phyloP scores from a whole-genome alignment of 2,329 filamentous ascomycete species.

The Cadophora luteo-olivacea region DNA sequence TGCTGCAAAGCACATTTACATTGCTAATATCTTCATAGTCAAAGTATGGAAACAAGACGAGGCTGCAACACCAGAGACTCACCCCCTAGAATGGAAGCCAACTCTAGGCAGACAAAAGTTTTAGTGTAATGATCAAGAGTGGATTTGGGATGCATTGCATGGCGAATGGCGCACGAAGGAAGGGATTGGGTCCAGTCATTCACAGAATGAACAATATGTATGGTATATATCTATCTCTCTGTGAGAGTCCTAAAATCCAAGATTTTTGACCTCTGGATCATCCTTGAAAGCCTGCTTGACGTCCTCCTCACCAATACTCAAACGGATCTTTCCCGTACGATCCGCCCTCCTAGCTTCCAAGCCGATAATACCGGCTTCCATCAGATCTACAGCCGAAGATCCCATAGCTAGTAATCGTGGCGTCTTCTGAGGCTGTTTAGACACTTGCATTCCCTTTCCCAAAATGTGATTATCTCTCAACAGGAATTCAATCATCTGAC shows the following conservation, averaged over 20 bases:
- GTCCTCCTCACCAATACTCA: conserved; percentile 90
- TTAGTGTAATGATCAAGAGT: conserved; percentile 47
- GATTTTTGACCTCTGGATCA: conserved; percentile 79
- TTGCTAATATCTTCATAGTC: conserved; percentile 54
- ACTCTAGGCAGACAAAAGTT: conserved; percentile 79
- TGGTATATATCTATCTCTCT: conserved; percentile 22
- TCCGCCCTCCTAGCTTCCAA: conserved; percentile 83
- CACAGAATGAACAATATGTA: conserved; percentile 19
- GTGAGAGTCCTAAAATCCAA: conserved; percentile 41
- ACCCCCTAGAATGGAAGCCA: conserved; percentile 92
- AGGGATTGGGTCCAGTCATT: background rate
- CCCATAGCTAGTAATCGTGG: conserved; percentile 67
- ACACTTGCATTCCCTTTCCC: conserved; percentile 7
- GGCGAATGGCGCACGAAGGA: conserved; percentile 36
- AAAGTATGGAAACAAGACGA: conserved; percentile 98
- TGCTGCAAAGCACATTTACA: background rate
- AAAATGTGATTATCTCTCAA: conserved; percentile 30
- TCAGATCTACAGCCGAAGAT: conserved; percentile 79
- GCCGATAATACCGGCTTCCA: conserved; percentile 86
- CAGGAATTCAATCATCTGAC: conserved; percentile 67
- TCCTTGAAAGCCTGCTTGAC: conserved; percentile 86
- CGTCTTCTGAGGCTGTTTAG: conserved; percentile 32
- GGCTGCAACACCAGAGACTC: conserved; percentile 85
- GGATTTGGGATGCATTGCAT: conserved; percentile 31
- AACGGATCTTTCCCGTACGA: conserved; percentile 82